Percentiles rank a stretch among this genome's conserved stretches.
These are phyloP conservation scores for Phaffia australis DNA, from an alignment of 768 basidiomycete species.

Conservation along the genomic window DNA sequence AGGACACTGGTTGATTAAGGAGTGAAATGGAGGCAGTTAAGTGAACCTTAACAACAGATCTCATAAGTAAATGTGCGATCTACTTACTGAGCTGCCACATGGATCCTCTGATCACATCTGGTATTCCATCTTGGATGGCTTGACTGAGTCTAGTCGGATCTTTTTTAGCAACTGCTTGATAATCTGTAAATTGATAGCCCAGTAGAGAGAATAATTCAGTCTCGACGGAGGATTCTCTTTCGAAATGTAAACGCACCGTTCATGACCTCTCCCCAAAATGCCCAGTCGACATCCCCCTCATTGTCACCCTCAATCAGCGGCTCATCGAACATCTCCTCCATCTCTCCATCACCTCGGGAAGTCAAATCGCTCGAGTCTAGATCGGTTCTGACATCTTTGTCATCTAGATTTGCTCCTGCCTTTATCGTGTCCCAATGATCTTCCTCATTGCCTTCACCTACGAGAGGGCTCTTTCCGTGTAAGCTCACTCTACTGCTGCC, in stretches of 20 bases:
- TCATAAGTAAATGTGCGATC: constrained; percentile 16
- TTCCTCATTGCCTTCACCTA: too few species aligned
- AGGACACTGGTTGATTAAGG: constrained; percentile 47
- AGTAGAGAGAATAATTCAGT: not conserved
- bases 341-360: not conserved
- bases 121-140: constrained; percentile 88
- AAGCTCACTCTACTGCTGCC: too few species aligned
- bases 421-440: too few species aligned
- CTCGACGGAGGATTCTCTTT: too few species aligned
- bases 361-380: not conserved
- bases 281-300: constrained; percentile 40
- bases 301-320: not conserved
- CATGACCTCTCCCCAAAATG: constrained; percentile 92
- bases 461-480: too few species aligned
- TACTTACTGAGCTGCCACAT: constrained; percentile 88
- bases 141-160: constrained; percentile 65
- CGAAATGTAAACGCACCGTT: constrained; percentile 48
- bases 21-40: constrained; percentile 2
- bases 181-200: constrained; percentile 45
- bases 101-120: constrained; percentile 76
- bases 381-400: too few species aligned
- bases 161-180: constrained; percentile 72
- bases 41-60: not conserved
- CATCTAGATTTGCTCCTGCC: too few species aligned
- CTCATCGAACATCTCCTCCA: constrained; percentile 20